phyloP scores from a whole-genome alignment of 1,284 basidiomycete genomes.

The Trichosporon ovoides region DNA sequence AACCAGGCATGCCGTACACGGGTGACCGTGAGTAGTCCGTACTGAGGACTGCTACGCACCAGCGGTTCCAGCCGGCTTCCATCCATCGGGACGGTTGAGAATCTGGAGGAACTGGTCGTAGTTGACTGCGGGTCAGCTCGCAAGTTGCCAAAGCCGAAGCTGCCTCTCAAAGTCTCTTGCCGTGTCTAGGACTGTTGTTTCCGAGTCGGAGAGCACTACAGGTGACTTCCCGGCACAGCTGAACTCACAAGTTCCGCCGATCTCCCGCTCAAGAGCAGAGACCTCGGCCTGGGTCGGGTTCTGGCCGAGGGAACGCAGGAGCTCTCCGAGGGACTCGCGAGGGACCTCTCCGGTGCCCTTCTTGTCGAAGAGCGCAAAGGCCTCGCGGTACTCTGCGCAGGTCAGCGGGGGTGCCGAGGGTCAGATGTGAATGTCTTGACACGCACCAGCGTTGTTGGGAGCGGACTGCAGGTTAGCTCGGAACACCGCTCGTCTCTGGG shows the following conservation, averaged over 20 bases:
- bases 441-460: constrained; percentile 24
- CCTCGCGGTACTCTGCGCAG: constrained; percentile 80
- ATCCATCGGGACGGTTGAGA: constrained; percentile 90
- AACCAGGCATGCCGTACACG: too few relatives aligned
- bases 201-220: too few relatives aligned
- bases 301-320: constrained; percentile 89
- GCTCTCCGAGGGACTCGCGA: constrained; percentile 85
- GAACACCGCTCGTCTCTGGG: too few relatives aligned
- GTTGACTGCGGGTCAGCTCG: constrained; percentile 59
- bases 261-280: constrained; percentile 65
- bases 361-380: constrained; percentile 97
- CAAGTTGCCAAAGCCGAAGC: not conserved
- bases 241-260: constrained; percentile 49
- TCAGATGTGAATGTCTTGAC: not conserved
- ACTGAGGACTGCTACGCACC: constrained; percentile 58
- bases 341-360: constrained; percentile 85
- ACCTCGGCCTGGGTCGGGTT: constrained; percentile 98
- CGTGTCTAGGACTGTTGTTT: too few relatives aligned
- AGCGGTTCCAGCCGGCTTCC: constrained; percentile 89
- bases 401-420: not conserved
- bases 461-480: constrained; percentile 18
- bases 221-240: not conserved
- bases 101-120: constrained; percentile 86
- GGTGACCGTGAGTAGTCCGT: too few relatives aligned
- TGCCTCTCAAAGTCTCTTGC: not conserved